Base-by-base conservation (phyloP, 2,329 filamentous ascomycete species). In the Periconia digitata region DNA sequence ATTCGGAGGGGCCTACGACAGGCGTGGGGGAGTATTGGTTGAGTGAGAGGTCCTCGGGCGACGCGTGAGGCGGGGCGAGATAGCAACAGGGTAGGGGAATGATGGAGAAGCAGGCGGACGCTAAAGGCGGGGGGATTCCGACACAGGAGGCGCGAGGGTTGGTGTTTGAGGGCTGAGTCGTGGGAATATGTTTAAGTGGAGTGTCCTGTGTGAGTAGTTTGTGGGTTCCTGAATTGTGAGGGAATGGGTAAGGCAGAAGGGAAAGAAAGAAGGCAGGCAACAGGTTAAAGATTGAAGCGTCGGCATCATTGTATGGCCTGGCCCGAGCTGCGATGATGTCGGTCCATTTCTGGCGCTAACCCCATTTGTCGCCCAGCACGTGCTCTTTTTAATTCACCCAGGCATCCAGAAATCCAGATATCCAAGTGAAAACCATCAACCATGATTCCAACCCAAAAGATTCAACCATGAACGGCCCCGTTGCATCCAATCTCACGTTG, bases 401-500 rank as follows among this genome's bases (percentile, higher is more conserved):
- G n/a, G n/a, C n/a, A n/a, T n/a, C n/a, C n/a, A n/a, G n/a, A n/a
- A n/a, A n/a, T n/a, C n/a, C n/a, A n/a, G n/a, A n/a, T n/a, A n/a
- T n/a, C n/a, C n/a, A n/a, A n/a, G n/a, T n/a, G n/a, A n/a, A n/a
- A n/a, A n/a, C n/a, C n/a, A n/a, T n/a, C n/a, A n/a, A n/a, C n/a
- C n/a, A n/a, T n/a, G n/a, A n/a, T n/a, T 42, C 44, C 12, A 22
- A 27, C 32, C 47, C 8, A 23, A 7, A 36, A 12, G 13, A 39
- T 22, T 42, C 20, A 8, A 53, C 46, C 56, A 66, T 66, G 71
- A 69, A 65, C 50, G 63, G 59, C 29, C 87, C 89, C 22, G 74
- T 83, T 24, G 81, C 90, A 13, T 74, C 71, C 40, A 70, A 58
- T 27, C 67, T 79, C 8, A 83, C 85, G 50, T 65, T 77, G 35